phyloP scores from a whole-genome alignment of 345 rosid genomes.

The Citrus sinensis region DNA sequence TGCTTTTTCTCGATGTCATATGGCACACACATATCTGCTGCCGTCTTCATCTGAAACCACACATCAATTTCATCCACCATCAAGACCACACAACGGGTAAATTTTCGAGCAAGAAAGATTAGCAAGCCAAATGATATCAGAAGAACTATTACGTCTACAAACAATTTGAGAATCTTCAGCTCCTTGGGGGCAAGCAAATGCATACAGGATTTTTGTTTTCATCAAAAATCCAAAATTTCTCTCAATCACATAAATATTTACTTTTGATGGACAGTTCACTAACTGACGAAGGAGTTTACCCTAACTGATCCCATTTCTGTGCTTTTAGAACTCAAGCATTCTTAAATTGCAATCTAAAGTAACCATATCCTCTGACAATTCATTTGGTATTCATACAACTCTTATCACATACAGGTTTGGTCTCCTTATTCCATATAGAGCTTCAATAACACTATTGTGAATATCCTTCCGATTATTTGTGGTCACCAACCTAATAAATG shows the following conservation, averaged over 20 bases:
- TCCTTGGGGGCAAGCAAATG: no score
- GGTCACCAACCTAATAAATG: no score
- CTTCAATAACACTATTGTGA: not conserved
- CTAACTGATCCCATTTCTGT: not conserved
- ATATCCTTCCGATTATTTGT: no score
- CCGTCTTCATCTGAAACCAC: constrained; percentile 80
- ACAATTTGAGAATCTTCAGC: no score
- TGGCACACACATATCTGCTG: constrained; percentile 82
- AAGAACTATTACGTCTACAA: no score
- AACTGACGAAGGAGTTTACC: not conserved
- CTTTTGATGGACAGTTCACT: not conserved
- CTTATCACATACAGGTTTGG: not conserved
- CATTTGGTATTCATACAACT: not conserved
- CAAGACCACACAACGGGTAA: constrained; percentile 3
- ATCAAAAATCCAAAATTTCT: not conserved
- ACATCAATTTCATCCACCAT: constrained; percentile 1
- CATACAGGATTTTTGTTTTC: no score
- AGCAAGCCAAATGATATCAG: not conserved
- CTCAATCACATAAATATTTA: not conserved
- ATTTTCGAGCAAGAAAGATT: not conserved
- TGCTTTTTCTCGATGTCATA: constrained; percentile 69
- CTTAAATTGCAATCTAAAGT: not conserved
- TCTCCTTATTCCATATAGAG: not conserved
- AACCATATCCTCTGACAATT: not conserved
- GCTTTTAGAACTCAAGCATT: not conserved